These are phyloP conservation scores for Xylaria sp. DNA, from an alignment of 2,329 filamentous ascomycete species.

Conservation along the genomic window DNA sequence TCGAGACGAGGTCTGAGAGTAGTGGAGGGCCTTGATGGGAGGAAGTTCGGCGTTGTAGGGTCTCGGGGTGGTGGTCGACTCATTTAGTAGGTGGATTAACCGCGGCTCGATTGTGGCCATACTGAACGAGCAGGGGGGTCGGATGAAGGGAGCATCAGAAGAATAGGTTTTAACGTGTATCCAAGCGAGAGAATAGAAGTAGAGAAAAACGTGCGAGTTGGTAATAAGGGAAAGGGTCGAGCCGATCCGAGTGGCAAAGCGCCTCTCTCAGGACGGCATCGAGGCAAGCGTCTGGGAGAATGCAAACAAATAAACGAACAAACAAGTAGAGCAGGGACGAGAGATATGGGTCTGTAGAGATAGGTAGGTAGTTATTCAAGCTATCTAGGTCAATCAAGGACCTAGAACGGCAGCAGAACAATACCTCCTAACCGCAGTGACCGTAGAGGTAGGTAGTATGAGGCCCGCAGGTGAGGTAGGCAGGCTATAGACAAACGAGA, in stretches of 20 bases:
- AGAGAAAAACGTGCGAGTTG: constrained; percentile 15
- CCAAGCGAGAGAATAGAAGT: constrained; percentile 38
- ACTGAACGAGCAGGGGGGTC: constrained; percentile 53
- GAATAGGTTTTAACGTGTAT: constrained; percentile 37
- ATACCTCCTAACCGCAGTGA: background rate
- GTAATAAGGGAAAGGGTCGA: constrained; percentile 11
- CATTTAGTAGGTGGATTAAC: constrained; percentile 73
- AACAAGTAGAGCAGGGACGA: constrained; percentile 5
- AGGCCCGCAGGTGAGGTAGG: background rate
- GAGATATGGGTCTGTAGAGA: background rate
- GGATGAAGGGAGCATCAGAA: constrained; percentile 54
- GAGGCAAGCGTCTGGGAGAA: constrained; percentile 14
- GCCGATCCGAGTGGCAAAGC: constrained; percentile 29
- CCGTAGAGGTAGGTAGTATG: background rate
- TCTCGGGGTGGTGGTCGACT: constrained; percentile 61
- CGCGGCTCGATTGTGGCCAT: constrained; percentile 76
- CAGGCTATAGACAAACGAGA: background rate
- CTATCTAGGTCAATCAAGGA: constrained; percentile 1
- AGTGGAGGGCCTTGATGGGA: constrained; percentile 62
- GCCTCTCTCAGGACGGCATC: constrained; percentile 31
- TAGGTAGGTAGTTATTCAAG: constrained; percentile 9
- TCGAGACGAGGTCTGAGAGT: constrained; percentile 57
- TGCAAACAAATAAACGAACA: background rate
- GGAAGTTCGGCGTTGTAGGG: constrained; percentile 64
- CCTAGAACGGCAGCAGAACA: background rate